Evolutionary conservation across 768 basidiomycete species (phyloP).

Genomic region (Suillus bovinus): DNA sequence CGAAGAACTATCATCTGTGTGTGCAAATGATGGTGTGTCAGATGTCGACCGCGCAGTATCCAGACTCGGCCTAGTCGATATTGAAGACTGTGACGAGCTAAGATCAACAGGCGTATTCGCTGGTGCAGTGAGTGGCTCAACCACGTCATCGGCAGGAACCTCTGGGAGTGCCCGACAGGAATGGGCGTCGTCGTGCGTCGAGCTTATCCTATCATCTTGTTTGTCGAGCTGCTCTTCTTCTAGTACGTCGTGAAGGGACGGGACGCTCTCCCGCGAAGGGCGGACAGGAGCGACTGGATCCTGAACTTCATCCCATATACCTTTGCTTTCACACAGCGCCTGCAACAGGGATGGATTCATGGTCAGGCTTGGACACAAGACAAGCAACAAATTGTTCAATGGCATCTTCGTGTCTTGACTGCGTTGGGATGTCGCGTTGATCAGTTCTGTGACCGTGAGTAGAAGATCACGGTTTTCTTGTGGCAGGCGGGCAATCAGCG

Average conservation of each 20-base stretch:
- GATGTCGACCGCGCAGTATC: constrained; percentile 14
- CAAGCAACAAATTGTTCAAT: constrained; percentile 80
- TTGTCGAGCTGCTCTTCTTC: constrained; percentile 8
- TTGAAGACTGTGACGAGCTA: constrained; percentile 6
- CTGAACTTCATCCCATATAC: constrained; percentile 54
- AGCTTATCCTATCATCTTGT: constrained; percentile 14
- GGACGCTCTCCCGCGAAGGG: constrained; percentile 5
- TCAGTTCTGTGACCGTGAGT: constrained; percentile 77
- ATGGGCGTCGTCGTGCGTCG: constrained; percentile 12
- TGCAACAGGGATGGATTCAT: constrained; percentile 76
- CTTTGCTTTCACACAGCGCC: constrained; percentile 69
- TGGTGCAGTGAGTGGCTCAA: neutral
- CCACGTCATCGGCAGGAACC: constrained; percentile 21
- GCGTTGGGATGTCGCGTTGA: constrained; percentile 69
- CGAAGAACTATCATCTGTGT: constrained; percentile 34
- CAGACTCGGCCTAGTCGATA: constrained; percentile 3
- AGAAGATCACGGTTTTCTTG: constrained; percentile 83
- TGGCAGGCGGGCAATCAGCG: constrained; percentile 70
- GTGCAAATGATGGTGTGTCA: constrained; percentile 26
- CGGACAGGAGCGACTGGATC: neutral
- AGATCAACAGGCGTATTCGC: constrained; percentile 8
- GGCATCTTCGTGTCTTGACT: constrained; percentile 88
- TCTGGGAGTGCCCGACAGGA: constrained; percentile 25
- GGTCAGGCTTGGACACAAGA: constrained; percentile 84
- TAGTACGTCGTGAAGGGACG: constrained; percentile 1